Conservation (phyloP, 2,329 filamentous ascomycete genomes). For the Peltaster fructicola region DNA sequence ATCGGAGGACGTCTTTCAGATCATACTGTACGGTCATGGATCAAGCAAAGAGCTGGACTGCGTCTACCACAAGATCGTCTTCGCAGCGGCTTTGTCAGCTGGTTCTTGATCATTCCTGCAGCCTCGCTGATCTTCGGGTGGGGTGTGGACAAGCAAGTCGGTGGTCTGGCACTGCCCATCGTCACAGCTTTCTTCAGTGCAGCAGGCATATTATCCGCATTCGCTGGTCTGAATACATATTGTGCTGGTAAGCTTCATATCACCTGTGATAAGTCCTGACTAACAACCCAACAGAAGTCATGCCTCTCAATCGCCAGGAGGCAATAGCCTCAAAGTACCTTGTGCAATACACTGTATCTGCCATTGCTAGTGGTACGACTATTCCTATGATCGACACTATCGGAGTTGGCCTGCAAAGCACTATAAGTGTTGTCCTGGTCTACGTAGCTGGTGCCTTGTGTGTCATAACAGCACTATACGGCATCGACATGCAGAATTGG, state of each 20-base stretch:
- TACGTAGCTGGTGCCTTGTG: constrained; percentile 8
- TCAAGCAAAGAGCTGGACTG: constrained; percentile 33
- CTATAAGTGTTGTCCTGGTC: constrained; percentile 8
- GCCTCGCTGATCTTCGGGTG: constrained; percentile 51
- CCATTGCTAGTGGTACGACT: constrained; percentile 47
- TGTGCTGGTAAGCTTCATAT: constrained; percentile 38
- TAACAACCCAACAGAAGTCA: constrained; percentile 45
- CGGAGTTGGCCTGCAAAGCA: constrained; percentile 45
- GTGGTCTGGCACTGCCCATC: constrained; percentile 41
- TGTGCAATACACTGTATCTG: constrained; percentile 54
- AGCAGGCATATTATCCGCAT: constrained; percentile 52
- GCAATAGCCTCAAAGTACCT: constrained; percentile 59
- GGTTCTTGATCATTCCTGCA: constrained; percentile 35
- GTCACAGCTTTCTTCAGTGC: constrained; percentile 55
- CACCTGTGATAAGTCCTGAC: neutral
- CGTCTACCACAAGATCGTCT: constrained; percentile 51
- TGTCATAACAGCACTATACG: constrained; percentile 5
- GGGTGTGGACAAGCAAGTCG: constrained; percentile 33
- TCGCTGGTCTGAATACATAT: constrained; percentile 57
- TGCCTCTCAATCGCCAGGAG: constrained; percentile 50
- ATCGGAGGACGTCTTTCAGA: constrained; percentile 52
- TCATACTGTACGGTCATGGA: constrained; percentile 45
- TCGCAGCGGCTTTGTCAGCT: constrained; percentile 35
- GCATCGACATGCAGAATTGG: constrained; percentile 8
- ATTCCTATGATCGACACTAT: constrained; percentile 52